A percentile compares a stretch with the other conserved stretches of the same genome.
These are phyloP conservation scores for Schwanniomyces vanrijiae DNA, from an alignment of 805 yeast species.

Conservation along the genomic window DNA sequence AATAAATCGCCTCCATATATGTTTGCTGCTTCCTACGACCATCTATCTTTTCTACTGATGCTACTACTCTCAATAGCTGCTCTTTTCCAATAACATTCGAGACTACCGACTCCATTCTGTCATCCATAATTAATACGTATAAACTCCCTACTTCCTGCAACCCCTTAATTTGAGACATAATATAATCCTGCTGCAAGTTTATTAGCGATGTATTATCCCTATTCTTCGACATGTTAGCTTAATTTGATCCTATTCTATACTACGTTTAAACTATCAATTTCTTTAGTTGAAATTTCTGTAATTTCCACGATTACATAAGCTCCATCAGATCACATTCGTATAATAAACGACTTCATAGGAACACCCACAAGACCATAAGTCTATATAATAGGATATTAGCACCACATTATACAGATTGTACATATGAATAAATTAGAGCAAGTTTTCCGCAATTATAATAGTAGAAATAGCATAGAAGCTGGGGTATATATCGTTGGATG, in stretches of 20 bases:
- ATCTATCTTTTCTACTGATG: constrained; percentile 67
- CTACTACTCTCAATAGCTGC: constrained; percentile 52
- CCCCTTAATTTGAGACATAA: constrained; percentile 28
- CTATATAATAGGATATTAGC: background rate
- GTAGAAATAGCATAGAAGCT: constrained; percentile 16
- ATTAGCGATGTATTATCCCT: constrained; percentile 28
- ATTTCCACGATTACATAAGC: background rate
- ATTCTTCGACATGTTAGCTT: constrained; percentile 15
- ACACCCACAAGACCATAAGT: background rate
- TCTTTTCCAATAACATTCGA: constrained; percentile 48
- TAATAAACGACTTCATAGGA: background rate
- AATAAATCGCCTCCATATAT: constrained; percentile 76
- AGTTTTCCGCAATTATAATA: background rate
- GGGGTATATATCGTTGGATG: constrained; percentile 50
- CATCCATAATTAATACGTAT: constrained; percentile 54
- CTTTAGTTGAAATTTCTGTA: background rate
- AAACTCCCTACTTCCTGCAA: constrained; percentile 30
- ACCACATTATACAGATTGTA: background rate
- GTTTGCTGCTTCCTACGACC: constrained; percentile 58
- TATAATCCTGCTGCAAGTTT: constrained; percentile 28
- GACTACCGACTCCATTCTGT: constrained; percentile 48
- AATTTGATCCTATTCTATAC: background rate
- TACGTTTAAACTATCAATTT: background rate
- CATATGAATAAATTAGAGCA: background rate
- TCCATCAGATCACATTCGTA: background rate